Base-by-base conservation (phyloP, 2,329 filamentous ascomycete genomes). In the Microcyclospora tardicrescens region DNA sequence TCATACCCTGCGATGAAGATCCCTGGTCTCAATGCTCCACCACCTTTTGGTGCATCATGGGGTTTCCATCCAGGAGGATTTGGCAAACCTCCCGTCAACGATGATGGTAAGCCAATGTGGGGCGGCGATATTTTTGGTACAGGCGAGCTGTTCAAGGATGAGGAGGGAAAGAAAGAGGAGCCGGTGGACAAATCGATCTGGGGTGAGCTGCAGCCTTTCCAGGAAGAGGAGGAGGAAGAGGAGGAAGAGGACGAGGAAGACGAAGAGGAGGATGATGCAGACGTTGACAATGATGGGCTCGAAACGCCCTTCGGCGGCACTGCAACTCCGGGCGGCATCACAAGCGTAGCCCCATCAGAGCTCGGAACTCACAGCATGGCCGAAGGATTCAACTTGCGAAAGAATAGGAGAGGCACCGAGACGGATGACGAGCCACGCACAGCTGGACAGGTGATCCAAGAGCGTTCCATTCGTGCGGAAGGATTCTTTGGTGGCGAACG, bases 401-500 rank as follows among this genome's bases (percentile, higher is more conserved):
- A 96, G 63, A 73, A 80, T 51, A 76, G 82, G 42, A 75, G 82
- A 42, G 89, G 86, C 38, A 87, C 78, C 42, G 86, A 95, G 53
- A 93, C 87, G 0, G 87, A 95, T 58, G 85, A 93, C 44, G 76
- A 77, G 0, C 83, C 83, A 6, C 79, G 84, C 46, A 79, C 80
- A 15, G 86, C 91, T 12, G 94, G 91, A 61, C 86, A 85, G 14
- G 79, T 98, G 35, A 73, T 98, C 15, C 85, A 85, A 10, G 89
- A 98, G 64, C 82, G 83, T 41, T 80, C 89, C 56, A 80, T 87
- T 15, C 77, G 81, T 37, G 77, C 84, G 5, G 81, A 87, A 51
- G 91, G 91, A 34, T 96, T 98, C 74, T 96, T 98, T 58, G 91
- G 91, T 50, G 87, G 84, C 52, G 89, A 96, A 58, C 81, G 85